Conservation (phyloP, 495 filamentous ascomycete genomes). For the Articulospora tetracladia region DNA sequence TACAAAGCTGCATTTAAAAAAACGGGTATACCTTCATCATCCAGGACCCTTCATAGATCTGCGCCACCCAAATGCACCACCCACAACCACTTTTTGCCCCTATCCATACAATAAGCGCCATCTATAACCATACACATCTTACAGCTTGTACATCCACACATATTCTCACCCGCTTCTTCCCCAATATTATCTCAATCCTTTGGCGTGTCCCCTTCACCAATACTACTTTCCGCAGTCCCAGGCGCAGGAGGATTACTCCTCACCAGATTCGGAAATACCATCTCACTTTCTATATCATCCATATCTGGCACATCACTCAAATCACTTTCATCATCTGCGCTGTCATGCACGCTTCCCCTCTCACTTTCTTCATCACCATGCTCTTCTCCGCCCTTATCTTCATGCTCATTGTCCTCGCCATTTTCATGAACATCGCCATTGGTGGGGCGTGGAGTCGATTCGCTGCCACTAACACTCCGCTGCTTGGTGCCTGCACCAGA, state of each 20-base stretch:
- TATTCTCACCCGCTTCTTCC: background rate
- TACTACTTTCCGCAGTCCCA: conserved; percentile 13
- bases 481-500: background rate
- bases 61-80: too few relatives aligned
- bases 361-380: conserved; percentile 16
- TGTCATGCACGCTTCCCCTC: conserved; percentile 61
- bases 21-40: too few relatives aligned
- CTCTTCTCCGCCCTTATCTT: conserved; percentile 2
- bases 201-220: background rate
- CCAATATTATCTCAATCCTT: background rate
- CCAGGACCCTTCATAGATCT: too few relatives aligned
- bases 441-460: background rate
- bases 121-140: too few relatives aligned
- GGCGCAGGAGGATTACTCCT: conserved; percentile 7
- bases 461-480: conserved; percentile 18
- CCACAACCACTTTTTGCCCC: too few relatives aligned
- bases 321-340: conserved; percentile 78
- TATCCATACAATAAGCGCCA: too few relatives aligned
- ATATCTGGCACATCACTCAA: conserved; percentile 63
- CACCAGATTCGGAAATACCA: conserved; percentile 32
- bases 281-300: conserved; percentile 26
- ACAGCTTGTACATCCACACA: too few relatives aligned
- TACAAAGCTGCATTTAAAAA: too few relatives aligned
- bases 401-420: background rate
- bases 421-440: background rate